phyloP scores from a whole-genome alignment of 441 rosid genomes.

The Gossypium trilobum region DNA sequence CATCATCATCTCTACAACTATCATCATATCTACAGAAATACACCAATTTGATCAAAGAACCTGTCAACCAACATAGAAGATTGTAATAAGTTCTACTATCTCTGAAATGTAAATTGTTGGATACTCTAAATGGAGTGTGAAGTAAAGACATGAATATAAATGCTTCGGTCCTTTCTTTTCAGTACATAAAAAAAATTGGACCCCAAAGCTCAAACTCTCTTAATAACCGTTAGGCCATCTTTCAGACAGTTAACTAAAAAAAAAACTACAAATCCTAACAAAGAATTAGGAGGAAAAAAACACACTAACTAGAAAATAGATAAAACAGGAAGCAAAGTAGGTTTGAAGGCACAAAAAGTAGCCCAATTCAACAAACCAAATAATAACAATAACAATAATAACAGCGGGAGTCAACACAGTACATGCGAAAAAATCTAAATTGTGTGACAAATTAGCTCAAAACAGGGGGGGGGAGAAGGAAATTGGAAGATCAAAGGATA shows the following conservation, averaged over 20 bases:
- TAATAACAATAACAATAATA: neutral
- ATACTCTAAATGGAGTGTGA: neutral
- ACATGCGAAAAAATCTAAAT: neutral
- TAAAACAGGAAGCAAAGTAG: neutral
- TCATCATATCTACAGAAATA: conserved; percentile 42
- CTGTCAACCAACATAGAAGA: conserved; percentile 28
- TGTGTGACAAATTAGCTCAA: neutral
- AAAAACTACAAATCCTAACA: neutral
- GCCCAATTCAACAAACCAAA: neutral
- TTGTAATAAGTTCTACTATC: neutral
- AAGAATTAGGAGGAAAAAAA: neutral
- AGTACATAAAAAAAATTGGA: neutral
- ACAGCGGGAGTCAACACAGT: neutral
- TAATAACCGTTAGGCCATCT: neutral
- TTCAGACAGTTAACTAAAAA: neutral
- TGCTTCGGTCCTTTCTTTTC: neutral
- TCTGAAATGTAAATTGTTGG: neutral
- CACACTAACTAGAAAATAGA: neutral
- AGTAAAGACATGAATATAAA: neutral
- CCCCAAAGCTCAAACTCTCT: neutral
- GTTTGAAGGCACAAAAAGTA: neutral
- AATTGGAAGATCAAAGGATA: neutral
- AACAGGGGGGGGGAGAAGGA: neutral
- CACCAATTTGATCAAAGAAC: conserved; percentile 71
- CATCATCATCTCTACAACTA: conserved; percentile 16